Base-by-base conservation (phyloP, 1,284 basidiomycete species). In the Fomitiporia mediterranea region DNA sequence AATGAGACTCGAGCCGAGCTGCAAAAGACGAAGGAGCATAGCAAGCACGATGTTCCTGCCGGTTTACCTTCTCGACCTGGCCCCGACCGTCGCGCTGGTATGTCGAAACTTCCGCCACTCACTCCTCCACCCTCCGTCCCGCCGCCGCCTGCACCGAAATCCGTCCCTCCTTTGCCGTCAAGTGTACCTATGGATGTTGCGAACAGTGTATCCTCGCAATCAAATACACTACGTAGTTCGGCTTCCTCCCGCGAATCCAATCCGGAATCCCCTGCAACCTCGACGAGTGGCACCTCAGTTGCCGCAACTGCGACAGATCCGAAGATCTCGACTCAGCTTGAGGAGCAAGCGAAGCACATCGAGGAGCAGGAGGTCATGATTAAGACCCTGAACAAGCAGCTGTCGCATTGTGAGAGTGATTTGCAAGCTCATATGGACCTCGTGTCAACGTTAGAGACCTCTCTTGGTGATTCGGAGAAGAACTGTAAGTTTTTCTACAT, bases 361-460 rank as follows among this genome's bases (percentile, higher is more conserved):
- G 87, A 84, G 27, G 91, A 94, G 72, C 89, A 91, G 67, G 90
- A 93, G 63, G 80, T 79, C 49, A 91, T 90, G 88, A 93, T 96
- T 74, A 89, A 91, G 72, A 94, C 88, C 32, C 80, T 97, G 56
- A 92, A 93, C 71, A 93, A 94, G 71, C 92, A 94, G 71, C 71
- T 97, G 53, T 84, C 84, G 30, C 92, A 95, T 69, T 94, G 92
- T 67, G 92, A 96, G 71, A 84, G 80, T 60, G 93, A 96, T 70
- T 75, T 96, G 58, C 90, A 94, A 65, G 87, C 90, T 51, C 93
- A 95, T 68, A 93, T 94, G 79, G 91, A 96, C 68, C 80, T 95
- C 55, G 91, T 94, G 60, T 80, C 75, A 58, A 88, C 86, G 17
- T 76, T 94, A 25, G 91, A 94, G 72, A 82, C 83, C 38, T 90